Base-by-base conservation (phyloP, 2,329 filamentous ascomycete genomes). In the Fusarium mexicanum region DNA sequence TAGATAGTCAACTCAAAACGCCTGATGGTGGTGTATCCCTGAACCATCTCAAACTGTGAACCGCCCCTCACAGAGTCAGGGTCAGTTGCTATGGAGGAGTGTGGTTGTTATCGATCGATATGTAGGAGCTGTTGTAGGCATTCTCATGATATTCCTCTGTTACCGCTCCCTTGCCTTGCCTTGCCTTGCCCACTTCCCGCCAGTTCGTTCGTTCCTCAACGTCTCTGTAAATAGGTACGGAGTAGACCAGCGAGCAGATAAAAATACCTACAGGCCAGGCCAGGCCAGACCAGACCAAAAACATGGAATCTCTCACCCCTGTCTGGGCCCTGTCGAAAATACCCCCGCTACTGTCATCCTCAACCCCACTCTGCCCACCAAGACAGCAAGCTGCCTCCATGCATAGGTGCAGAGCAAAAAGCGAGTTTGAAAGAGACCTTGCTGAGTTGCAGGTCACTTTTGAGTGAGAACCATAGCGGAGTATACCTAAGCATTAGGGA, bases 1-100 rank as follows among this genome's bases (percentile, higher is more conserved):
- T 35, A 38, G 24, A 54, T 58, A 65, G 60, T 74, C 74, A 77
- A 77, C 66, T 65, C 70, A 73, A 77, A 78, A 77, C 76, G 73
- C 67, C 61, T 67, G 61, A 75, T 69, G 75, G 72, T 61, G 72
- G 62, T 37, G 72, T 64, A 77, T 70, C 67, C 67, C 69, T 77
- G 74, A 68, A 64, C 59, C 63, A 69, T 69, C 65, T 64, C 64
- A 69, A 69, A 64, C 67, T 69, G 51, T 46, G 22, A 29, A 47
- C 43, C 47, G 26, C 41, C 44, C 61, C 61, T 46, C 61, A 47
- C 6, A 35, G 33, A 35, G 33, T 35, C 29, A 65, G 26, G 61
- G 60, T 33, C 64, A 64, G 64, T 71, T 50, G n/a, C 44, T 53
- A n/a, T 51, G 44, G 48, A 46, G 50, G 38, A 31, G 44, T 24